Evolutionary conservation across 208 protist species (phyloP), one percentile per base, ranked within the genome.

Genomic region (Leishmania martiniquensis): DNA sequence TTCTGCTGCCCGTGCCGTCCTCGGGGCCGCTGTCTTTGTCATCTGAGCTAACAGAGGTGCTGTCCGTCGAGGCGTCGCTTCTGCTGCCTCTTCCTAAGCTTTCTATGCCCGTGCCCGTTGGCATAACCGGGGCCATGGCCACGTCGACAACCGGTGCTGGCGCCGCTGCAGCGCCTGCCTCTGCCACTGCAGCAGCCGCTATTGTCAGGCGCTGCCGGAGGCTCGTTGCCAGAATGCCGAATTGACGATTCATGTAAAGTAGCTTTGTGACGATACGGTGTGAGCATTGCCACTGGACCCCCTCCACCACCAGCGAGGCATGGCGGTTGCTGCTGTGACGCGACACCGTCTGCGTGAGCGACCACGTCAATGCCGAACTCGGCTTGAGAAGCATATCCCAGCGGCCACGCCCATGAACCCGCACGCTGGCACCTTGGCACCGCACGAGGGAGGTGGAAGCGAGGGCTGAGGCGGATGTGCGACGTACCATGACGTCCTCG

Each of bases 381-480:
- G 92, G 85, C 70, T 77, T 68, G 47, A 96, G 54, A 0, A 93
- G 66, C 22, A 84, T 84, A 49, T 96, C 92, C 92, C 92, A 96
- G 37, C 90, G 83, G 42, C 92, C 92, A 67, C 92, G 88, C 55
- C 92, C 92, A 80, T 93, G 93, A 37, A 94, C 82, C 15, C 83
- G 85, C 20, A 93, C 78, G 39, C 83, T 77, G 10, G 84, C 73
- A 45, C 49, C 45, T n/a, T 89, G 77, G 34, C 84, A 82, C 59
- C 85, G 90, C 39, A 83, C 42, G 29, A 89, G 59, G 9, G 85
- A 83, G 4, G 75, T 84, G 65, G 72, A 44, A 44, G 75, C 45
- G 72, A 77, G 25, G 57, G 62, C 57, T 9, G 73, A 70, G 69
- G 80, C 77, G 20, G 44, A 34, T 34, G 69, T 84, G 67, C 65